phyloP scores from a whole-genome alignment of 83 land plant species.

The Thuja plicata region DNA sequence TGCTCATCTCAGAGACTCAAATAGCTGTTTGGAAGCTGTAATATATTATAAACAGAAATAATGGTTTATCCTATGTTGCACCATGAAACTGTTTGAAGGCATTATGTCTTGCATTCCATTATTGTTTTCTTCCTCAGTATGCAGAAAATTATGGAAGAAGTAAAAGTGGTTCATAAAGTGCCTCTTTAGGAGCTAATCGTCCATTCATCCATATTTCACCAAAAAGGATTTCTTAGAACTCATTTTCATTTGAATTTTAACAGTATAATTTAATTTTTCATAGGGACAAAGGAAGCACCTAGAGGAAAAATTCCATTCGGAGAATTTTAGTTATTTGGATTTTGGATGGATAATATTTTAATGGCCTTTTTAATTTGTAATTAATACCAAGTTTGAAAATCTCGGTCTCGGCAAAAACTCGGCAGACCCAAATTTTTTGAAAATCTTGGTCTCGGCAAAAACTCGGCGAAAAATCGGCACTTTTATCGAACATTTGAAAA shows the following conservation, averaged over 20 bases:
- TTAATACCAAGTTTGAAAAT: too few relatives aligned
- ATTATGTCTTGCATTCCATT: background rate
- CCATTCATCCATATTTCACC: conserved; percentile 31
- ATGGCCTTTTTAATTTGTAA: too few relatives aligned
- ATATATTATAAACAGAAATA: too few relatives aligned
- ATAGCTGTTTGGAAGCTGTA: too few relatives aligned
- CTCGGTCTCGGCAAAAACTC: too few relatives aligned
- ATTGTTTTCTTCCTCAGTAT: background rate
- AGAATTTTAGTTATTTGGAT: background rate
- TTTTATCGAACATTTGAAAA: too few relatives aligned
- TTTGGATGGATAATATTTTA: background rate
- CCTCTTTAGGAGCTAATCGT: conserved; percentile 27
- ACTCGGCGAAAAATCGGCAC: too few relatives aligned
- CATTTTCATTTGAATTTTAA: conserved; percentile 19
- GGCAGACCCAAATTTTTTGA: too few relatives aligned
- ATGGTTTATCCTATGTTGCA: too few relatives aligned
- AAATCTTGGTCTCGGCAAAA: too few relatives aligned
- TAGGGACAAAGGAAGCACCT: conserved; percentile 25
- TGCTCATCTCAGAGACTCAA: too few relatives aligned
- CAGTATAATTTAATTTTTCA: conserved; percentile 24
- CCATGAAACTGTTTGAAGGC: too few relatives aligned
- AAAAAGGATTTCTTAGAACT: conserved; percentile 23
- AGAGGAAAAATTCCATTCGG: conserved; percentile 12
- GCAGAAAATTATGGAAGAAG: conserved; percentile 22
- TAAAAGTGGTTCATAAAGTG: conserved; percentile 18